Conservation (phyloP, 2,329 filamentous ascomycete genomes). For the Epichloe festucae region DNA sequence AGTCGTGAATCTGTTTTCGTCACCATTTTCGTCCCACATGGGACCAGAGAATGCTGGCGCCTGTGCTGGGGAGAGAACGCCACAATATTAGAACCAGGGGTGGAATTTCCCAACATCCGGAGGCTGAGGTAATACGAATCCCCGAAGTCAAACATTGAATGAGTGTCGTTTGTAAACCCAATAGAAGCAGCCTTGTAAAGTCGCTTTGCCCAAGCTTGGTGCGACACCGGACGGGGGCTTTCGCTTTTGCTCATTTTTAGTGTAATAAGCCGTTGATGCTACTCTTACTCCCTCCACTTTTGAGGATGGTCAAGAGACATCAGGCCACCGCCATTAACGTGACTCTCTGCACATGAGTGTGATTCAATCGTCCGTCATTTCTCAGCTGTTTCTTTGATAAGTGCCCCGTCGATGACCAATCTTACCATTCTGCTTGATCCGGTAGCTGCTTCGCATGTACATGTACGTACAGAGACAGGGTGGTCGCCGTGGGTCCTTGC, state of each 20-base stretch:
- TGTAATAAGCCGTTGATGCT: too few relatives aligned
- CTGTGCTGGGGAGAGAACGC: neutral
- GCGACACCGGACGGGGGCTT: neutral
- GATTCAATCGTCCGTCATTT: neutral
- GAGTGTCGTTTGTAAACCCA: neutral
- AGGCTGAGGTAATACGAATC: constrained; percentile 1
- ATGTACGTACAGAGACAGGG: neutral
- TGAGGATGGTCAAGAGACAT: too few relatives aligned
- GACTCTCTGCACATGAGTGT: too few relatives aligned
- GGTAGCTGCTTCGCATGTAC: constrained; percentile 1
- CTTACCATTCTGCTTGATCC: constrained; percentile 7
- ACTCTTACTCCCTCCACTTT: too few relatives aligned
- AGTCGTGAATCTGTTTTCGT: neutral
- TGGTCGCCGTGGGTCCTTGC: constrained; percentile 2
- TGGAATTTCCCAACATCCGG: neutral
- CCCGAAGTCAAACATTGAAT: neutral
- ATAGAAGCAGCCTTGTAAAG: neutral
- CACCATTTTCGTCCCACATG: neutral
- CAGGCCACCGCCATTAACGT: too few relatives aligned
- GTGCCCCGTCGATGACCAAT: neutral
- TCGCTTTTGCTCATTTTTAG: neutral
- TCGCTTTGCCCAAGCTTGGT: neutral
- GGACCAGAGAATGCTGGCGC: neutral
- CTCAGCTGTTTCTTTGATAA: neutral
- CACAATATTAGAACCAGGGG: neutral